A percentile compares a stretch with the other conserved stretches of the same genome.
These are phyloP conservation scores for Gymnopilus junonius DNA, from an alignment of 768 basidiomycete genomes.

Conservation along the genomic window DNA sequence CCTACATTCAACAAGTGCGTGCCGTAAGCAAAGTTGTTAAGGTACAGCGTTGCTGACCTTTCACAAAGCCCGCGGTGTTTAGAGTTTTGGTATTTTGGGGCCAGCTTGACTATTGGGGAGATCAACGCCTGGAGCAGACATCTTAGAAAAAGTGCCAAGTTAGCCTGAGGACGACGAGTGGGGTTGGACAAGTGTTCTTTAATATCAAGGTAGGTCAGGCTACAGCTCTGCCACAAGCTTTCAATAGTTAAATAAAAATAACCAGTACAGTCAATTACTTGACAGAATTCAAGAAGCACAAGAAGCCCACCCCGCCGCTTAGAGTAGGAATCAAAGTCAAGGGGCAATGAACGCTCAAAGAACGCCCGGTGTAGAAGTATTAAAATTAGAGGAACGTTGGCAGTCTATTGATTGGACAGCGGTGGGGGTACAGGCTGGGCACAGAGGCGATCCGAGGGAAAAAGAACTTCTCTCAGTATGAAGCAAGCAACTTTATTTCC, in stretches of 20 bases:
- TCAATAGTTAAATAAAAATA: background rate
- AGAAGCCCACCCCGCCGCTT: constrained; percentile 1
- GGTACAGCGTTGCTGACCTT: background rate
- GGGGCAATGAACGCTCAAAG: background rate
- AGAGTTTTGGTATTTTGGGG: background rate
- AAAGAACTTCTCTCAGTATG: background rate
- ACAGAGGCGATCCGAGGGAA: background rate
- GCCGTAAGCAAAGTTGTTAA: background rate
- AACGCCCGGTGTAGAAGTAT: background rate
- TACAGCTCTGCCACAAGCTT: background rate
- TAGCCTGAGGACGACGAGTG: background rate
- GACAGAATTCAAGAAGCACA: background rate
- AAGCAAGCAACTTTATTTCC: constrained; percentile 4
- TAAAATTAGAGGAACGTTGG: constrained; percentile 4
- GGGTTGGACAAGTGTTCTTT: background rate
- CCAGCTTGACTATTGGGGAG: background rate
- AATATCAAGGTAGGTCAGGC: background rate
- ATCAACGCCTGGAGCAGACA: background rate
- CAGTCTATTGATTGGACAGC: background rate
- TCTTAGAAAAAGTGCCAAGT: background rate
- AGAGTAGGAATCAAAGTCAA: too few relatives aligned
- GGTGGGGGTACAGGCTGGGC: background rate
- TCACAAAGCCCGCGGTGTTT: background rate
- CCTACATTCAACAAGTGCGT: background rate
- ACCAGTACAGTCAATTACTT: background rate